Evolutionary conservation across 148 eudicot genomes (phyloP), one percentile per base, ranked within the genome.

Genomic region (Polygonum aviculare): DNA sequence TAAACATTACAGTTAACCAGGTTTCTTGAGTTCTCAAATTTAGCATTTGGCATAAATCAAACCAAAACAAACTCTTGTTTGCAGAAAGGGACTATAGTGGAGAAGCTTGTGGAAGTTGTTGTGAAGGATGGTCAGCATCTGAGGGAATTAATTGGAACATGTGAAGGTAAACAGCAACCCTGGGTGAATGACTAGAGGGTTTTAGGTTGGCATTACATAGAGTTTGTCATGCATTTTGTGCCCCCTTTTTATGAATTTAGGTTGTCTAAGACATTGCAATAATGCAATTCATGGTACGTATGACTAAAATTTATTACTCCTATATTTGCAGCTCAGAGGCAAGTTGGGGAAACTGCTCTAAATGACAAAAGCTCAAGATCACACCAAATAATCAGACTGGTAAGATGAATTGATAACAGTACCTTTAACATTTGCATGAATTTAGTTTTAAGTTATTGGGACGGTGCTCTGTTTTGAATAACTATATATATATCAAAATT

Each of bases 361-460:
- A 95, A 95, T 82, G 95, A 96, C 83, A 90, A 85, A 87, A 96
- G 99, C 81, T 96, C 98, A 78, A 88, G 98, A 82, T 96, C 99
- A 71, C 97, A 93, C 84, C 98, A 93, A 85, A 93, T 96, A 76
- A 81, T 96, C 73, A 87, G 84, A 84, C 92, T 93, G 95, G 98
- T 93, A 91, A 77, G 35, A 62, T 62, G 38, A 62, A 14, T 31
- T 62, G 15, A 62, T 26, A 26, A 26, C 2, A 62, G 10, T 45
- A 49, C 31, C 31, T 26, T 26, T 26, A 26, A 26, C 70, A 60
- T 69, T 50, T 76, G 36, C 14, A 35, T 45, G 38, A 6, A 7
- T 33, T 16, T 54, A 15, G 31, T 12, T 75, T 75, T 75, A 54
- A 22, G 35, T 60, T 26, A 15, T 8, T 21, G 9, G 36, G 16